Conservation (phyloP, 1,139 yeast genomes). For the Chernovozyma aurita region DNA sequence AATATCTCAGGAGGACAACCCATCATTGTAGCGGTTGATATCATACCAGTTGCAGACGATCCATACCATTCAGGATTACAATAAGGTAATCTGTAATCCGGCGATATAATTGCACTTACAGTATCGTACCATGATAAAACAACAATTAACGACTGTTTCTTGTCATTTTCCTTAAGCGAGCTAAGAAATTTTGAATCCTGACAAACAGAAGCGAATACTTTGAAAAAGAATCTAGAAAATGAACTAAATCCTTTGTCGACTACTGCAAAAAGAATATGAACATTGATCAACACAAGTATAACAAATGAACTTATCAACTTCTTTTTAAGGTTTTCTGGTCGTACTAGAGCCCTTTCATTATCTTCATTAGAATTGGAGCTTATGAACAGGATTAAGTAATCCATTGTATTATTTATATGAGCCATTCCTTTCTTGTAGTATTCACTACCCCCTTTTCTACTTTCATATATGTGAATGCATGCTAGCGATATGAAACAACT, state of each 20-base stretch:
- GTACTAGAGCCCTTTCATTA: conserved; percentile 10
- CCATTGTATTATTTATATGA: conserved; percentile 51
- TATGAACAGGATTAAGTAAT: conserved; percentile 38
- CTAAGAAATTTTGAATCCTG: conserved; percentile 24
- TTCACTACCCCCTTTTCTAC: conserved; percentile 42
- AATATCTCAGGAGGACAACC: conserved; percentile 58
- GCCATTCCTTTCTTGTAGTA: conserved; percentile 46
- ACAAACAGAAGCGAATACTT: conserved; percentile 47
- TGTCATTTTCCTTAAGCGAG: conserved; percentile 33
- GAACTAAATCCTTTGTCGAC: conserved; percentile 51
- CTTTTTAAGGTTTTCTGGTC: conserved; percentile 17
- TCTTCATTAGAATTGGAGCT: conserved; percentile 4
- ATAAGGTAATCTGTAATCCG: conserved; percentile 49
- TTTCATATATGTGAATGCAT: conserved; percentile 50
- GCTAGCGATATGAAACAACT: conserved; percentile 51
- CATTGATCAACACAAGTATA: conserved; percentile 45
- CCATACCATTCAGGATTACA: conserved; percentile 52
- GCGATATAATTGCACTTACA: conserved; percentile 48
- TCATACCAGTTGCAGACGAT: conserved; percentile 23
- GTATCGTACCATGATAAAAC: conserved; percentile 56
- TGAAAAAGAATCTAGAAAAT: conserved; percentile 41
- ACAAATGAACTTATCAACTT: conserved; percentile 44
- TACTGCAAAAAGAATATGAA: conserved; percentile 47
- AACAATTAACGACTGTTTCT: conserved; percentile 44
- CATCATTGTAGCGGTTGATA: conserved; percentile 48